phyloP scores from a whole-genome alignment of 129 eudicot species.

The Smallanthus sonchifolius region DNA sequence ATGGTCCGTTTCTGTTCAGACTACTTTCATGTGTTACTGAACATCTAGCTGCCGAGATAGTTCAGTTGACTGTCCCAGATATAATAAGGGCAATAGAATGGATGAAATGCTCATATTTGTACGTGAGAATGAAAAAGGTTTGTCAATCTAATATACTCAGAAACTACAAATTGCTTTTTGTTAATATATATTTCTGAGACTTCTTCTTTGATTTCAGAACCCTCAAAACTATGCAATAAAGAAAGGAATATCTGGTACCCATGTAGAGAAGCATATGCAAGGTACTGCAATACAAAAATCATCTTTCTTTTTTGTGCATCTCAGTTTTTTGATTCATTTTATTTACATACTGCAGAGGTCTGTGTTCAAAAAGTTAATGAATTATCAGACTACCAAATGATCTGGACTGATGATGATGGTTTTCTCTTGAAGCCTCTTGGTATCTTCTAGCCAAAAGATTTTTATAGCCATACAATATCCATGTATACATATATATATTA shows the following conservation, averaged over 20 bases:
- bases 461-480: not conserved
- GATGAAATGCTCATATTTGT: constrained; percentile 94
- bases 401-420: constrained; percentile 97
- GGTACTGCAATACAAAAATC: constrained; percentile 40
- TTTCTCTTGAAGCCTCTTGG: constrained; percentile 94
- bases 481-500: not conserved
- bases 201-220: constrained; percentile 48
- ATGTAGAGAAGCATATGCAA: constrained; percentile 73
- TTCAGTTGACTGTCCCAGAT: constrained; percentile 84
- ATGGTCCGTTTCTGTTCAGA: constrained; percentile 42
- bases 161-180: constrained; percentile 11
- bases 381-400: constrained; percentile 78
- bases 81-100: constrained; percentile 94
- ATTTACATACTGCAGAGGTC: constrained; percentile 49
- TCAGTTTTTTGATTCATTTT: constrained; percentile 19
- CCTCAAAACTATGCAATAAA: constrained; percentile 70
- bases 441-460: constrained; percentile 25
- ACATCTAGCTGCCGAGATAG: constrained; percentile 98
- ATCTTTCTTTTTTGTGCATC: constrained; percentile 1
- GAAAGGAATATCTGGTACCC: constrained; percentile 57
- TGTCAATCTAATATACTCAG: constrained; percentile 21
- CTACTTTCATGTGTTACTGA: constrained; percentile 91
- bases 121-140: constrained; percentile 92
- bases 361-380: constrained; percentile 92
- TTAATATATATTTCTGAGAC: constrained; percentile 30